Conservation (phyloP, 2,329 filamentous ascomycete species). For the Penicillium brevicompactum region DNA sequence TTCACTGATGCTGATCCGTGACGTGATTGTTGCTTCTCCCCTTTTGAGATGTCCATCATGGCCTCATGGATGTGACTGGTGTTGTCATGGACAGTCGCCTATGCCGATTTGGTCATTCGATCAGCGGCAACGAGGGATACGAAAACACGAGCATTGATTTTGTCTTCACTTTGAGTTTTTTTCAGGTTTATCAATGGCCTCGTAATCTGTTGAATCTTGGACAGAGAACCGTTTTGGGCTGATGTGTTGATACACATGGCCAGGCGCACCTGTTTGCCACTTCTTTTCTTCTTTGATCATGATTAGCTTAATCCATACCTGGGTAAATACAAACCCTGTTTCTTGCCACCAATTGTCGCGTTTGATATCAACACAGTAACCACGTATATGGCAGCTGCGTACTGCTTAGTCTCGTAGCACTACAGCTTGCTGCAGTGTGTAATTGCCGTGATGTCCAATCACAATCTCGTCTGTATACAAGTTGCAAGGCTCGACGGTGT, state of each 20-base stretch:
- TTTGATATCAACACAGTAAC: background rate
- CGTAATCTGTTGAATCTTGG: slow-evolving; percentile 15
- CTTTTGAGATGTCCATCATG: background rate
- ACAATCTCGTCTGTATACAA: no score
- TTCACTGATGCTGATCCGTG: background rate
- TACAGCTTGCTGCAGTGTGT: no score
- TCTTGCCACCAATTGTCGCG: background rate
- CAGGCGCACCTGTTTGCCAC: slow-evolving; percentile 14
- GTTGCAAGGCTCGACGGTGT: no score
- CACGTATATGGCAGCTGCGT: no score
- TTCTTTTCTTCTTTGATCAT: slow-evolving; percentile 7
- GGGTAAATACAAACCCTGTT: slow-evolving; percentile 12
- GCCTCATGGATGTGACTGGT: background rate
- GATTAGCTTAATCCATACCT: slow-evolving; percentile 13
- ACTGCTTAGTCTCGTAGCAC: no score
- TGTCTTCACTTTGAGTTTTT: slow-evolving; percentile 6
- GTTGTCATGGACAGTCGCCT: background rate
- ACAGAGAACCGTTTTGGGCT: background rate
- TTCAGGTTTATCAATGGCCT: slow-evolving; percentile 12
- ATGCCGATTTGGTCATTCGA: background rate
- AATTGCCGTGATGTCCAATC: no score
- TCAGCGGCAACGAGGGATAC: slow-evolving; percentile 19
- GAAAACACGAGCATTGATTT: slow-evolving; percentile 20
- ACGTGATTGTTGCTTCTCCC: background rate
- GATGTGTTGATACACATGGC: slow-evolving; percentile 14